Base-by-base conservation (phyloP, 106 monocot species). In the Xerophyta viscosa region DNA sequence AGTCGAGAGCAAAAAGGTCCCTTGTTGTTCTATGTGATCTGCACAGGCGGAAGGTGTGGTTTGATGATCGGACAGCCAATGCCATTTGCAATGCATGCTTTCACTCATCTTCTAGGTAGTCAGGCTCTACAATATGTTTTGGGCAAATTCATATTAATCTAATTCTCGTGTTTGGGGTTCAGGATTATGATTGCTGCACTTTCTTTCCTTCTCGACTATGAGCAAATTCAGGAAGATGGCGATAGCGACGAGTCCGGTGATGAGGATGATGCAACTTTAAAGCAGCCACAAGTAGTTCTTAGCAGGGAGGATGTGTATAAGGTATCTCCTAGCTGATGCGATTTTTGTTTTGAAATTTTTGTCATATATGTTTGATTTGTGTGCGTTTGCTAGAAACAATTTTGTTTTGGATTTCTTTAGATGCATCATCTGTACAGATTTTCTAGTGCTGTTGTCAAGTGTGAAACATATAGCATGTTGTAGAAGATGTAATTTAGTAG, bases 31-130 rank as follows among this genome's bases (percentile, higher is more conserved):
- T 89, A 20, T 90, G 90, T 53, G 90, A 98, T 67, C 85, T 98
- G 69, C 90, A 98, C 72, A 70, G 90, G 25, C 67, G 98, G 22
- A 98, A 67, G 42, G 82, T 98, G 42, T 98, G 98, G 98, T 86
- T 86, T 69, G 98, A 90, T 77, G 98, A 90, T 37, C 73, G 86
- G 31, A 86, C 90, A 46, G 86, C 98, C 18, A 86, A 86, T 83
- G 86, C 77, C 19, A 90, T 98, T 33, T 98, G 90, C 61, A 79
- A 56, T 39, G 85, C 90, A 24, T 98, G 90, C 60, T 90, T 86
- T 54, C 90, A 90, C 44, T 13, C 74, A 36, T 90, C 90, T 30
- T 77, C 85, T 29, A 90, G 77, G 90, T 82, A 64, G 5, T 24
- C 33, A 33, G 5, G 7, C 33, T 33, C 7, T 33, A 6, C 5